phyloP scores from a whole-genome alignment of 2,329 filamentous ascomycete species.

The Scleromitrula shiraiana region DNA sequence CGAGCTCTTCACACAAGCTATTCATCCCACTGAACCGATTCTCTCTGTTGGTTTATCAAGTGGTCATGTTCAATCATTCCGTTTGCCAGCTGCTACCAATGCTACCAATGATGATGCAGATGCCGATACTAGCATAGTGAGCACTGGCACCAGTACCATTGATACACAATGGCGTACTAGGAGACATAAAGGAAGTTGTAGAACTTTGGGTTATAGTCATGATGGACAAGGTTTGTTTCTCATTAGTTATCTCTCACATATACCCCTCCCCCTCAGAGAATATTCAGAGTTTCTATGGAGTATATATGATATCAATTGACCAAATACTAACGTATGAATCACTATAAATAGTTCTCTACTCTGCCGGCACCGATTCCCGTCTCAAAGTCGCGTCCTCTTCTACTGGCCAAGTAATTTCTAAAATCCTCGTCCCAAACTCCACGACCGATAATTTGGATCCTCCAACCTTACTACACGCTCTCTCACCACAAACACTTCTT shows the following conservation, averaged over 20 bases:
- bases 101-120: conserved; percentile 43
- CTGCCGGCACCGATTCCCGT: conserved; percentile 52
- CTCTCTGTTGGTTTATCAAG: conserved; percentile 78
- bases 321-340: background rate
- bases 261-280: background rate
- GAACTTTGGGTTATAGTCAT: conserved; percentile 67
- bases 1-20: conserved; percentile 80
- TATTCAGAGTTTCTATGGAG: background rate
- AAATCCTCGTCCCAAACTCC: conserved; percentile 62
- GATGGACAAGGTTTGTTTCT: conserved; percentile 60
- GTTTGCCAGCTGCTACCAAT: conserved; percentile 50
- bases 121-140: conserved; percentile 42
- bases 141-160: conserved; percentile 64
- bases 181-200: conserved; percentile 89
- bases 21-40: conserved; percentile 78
- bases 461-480: conserved; percentile 72
- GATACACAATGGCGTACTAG: conserved; percentile 80
- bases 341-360: conserved; percentile 42
- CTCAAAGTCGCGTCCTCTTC: conserved; percentile 50
- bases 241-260: background rate
- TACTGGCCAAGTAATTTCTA: conserved; percentile 66
- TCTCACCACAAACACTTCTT: conserved; percentile 82
- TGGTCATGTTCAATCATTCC: conserved; percentile 80
- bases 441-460: conserved; percentile 44
- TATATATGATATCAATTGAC: conserved; percentile 4